Percentiles rank a stretch among this genome's conserved stretches.
phyloP scores from a whole-genome alignment of 106 monocot genomes.

The Dioscorea alata region DNA sequence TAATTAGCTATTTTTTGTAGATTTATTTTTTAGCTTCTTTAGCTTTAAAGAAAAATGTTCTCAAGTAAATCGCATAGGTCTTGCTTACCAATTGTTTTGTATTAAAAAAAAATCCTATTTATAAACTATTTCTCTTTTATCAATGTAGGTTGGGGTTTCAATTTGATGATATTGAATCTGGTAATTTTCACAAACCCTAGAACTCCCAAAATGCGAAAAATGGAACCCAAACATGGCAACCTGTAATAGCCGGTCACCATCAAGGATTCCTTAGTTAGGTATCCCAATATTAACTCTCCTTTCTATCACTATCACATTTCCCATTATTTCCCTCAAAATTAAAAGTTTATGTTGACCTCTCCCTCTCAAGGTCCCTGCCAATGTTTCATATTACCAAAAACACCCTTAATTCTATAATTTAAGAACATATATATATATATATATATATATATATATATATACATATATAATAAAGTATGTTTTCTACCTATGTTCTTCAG shows the following conservation, averaged over 20 bases:
- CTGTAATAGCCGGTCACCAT: conserved; percentile 1
- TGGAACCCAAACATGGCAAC: neutral
- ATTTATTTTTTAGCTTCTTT: neutral
- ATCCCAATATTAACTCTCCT: neutral
- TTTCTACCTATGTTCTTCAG: too few relatives aligned
- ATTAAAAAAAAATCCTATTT: too few relatives aligned
- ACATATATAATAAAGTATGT: neutral
- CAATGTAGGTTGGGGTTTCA: neutral
- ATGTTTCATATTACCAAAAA: neutral
- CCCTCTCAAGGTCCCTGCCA: neutral
- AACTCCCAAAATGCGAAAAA: neutral
- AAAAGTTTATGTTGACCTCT: neutral
- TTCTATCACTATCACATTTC: neutral
- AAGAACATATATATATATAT: neutral
- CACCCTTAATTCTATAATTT: neutral
- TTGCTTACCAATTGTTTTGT: neutral
- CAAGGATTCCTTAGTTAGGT: neutral
- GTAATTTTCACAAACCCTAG: neutral
- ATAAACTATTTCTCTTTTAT: neutral
- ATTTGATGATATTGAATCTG: neutral
- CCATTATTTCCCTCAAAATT: neutral
- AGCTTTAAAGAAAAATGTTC: neutral
- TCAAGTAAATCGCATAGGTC: neutral
- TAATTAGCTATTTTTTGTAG: too few relatives aligned
- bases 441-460: neutral